phyloP scores from a whole-genome alignment of 2,329 filamentous ascomycete species.

The Chalaropsis ovoidea region DNA sequence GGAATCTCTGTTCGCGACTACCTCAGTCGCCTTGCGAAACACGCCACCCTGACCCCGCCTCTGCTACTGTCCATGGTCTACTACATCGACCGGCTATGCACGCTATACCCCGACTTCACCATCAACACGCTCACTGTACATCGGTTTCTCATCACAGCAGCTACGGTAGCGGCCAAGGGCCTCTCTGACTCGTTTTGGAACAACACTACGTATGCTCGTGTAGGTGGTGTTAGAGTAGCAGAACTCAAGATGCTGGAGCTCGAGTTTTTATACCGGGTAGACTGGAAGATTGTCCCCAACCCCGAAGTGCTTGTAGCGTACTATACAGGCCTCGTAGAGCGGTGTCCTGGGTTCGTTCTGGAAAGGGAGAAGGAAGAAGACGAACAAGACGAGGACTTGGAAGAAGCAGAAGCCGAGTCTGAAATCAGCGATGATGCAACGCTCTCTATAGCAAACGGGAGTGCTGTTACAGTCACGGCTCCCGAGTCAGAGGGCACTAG shows the following conservation, averaged over 20 bases:
- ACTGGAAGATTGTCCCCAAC: slow-evolving; percentile 95
- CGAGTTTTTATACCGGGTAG: slow-evolving; percentile 82
- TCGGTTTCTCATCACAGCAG: slow-evolving; percentile 90
- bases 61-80: slow-evolving; percentile 98
- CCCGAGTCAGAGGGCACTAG: neutral
- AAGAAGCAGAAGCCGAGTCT: slow-evolving; percentile 27
- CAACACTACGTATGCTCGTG: slow-evolving; percentile 88
- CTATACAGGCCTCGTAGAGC: slow-evolving; percentile 73
- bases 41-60: slow-evolving; percentile 85
- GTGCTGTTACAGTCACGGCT: neutral
- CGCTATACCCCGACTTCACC: slow-evolving; percentile 85
- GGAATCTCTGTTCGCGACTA: slow-evolving; percentile 94
- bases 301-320: slow-evolving; percentile 90
- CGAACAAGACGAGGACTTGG: slow-evolving; percentile 29
- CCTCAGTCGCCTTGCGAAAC: slow-evolving; percentile 79
- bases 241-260: slow-evolving; percentile 87
- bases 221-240: slow-evolving; percentile 81
- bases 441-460: neutral
- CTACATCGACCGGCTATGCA: slow-evolving; percentile 91
- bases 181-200: slow-evolving; percentile 97
- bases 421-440: slow-evolving; percentile 19
- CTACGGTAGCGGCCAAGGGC: slow-evolving; percentile 90
- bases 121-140: slow-evolving; percentile 95
- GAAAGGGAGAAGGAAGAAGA: slow-evolving; percentile 32
- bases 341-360: slow-evolving; percentile 47